Evolutionary conservation across 2,329 filamentous ascomycete genomes (phyloP).

Genomic region (Aspergillus pseudoviridinutans): DNA sequence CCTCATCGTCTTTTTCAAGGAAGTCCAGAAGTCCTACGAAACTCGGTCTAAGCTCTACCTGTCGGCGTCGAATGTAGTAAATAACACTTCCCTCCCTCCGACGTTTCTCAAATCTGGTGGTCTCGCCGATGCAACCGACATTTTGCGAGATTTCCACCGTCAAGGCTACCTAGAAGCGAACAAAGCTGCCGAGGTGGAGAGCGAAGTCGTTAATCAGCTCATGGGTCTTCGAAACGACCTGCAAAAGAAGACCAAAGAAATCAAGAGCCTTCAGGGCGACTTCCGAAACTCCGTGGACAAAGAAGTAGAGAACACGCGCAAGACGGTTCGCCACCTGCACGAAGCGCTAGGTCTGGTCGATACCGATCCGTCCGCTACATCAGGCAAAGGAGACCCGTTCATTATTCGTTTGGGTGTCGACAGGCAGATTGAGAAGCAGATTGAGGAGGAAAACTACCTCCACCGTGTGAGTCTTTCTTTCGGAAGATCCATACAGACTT

Average conservation of each 20-base stretch:
- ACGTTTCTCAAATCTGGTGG: constrained; percentile 76
- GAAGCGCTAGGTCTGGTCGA: constrained; percentile 78
- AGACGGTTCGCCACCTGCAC: constrained; percentile 73
- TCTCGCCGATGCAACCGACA: constrained; percentile 79
- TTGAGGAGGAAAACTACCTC: constrained; percentile 96
- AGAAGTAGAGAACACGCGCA: constrained; percentile 81
- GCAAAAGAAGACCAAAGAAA: constrained; percentile 96
- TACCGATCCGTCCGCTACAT: constrained; percentile 67
- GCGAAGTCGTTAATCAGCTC: constrained; percentile 83
- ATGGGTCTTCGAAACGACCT: constrained; percentile 83
- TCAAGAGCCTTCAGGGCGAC: constrained; percentile 86
- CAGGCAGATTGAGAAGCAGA: constrained; percentile 82
- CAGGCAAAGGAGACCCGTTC: constrained; percentile 88
- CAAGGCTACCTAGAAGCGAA: constrained; percentile 73
- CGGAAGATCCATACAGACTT: neutral
- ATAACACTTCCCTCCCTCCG: constrained; percentile 70
- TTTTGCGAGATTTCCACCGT: constrained; percentile 79
- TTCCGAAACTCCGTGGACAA: constrained; percentile 97
- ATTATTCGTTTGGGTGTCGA: constrained; percentile 82
- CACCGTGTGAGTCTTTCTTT: constrained; percentile 63
- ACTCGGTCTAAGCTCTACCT: constrained; percentile 73
- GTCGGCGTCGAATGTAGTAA: constrained; percentile 79
- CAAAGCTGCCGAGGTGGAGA: constrained; percentile 86
- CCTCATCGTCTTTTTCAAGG: constrained; percentile 87
- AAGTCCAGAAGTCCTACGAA: constrained; percentile 87